Evolutionary conservation across 306 rosid genomes (phyloP).

Genomic region (Vigna trinervia): DNA sequence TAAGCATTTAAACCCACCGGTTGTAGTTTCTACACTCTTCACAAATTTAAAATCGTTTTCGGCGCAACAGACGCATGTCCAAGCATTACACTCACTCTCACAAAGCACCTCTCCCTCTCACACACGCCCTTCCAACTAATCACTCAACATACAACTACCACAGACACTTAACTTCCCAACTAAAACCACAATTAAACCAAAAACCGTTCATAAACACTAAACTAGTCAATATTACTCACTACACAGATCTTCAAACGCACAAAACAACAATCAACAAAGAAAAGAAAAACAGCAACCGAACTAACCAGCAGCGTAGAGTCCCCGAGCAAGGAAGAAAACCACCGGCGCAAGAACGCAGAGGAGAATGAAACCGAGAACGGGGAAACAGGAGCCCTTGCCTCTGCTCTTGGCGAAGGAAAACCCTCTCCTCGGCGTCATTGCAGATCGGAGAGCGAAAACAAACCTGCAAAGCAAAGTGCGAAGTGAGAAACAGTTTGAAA

Average conservation of each 20-base stretch:
- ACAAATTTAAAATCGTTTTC: not conserved
- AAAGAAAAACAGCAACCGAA: slow-evolving; percentile 9
- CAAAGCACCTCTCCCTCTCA: not conserved
- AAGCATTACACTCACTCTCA: not conserved
- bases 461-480: slow-evolving; percentile 27
- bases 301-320: slow-evolving; percentile 61
- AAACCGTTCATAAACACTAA: slow-evolving; percentile 8
- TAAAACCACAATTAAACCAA: slow-evolving; percentile 3
- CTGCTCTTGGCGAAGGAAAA: slow-evolving; percentile 51
- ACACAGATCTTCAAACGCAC: slow-evolving; percentile 28
- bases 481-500: not conserved
- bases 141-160: slow-evolving; percentile 14
- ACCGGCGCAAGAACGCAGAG: slow-evolving; percentile 63
- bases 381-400: slow-evolving; percentile 61
- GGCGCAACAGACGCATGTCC: not conserved
- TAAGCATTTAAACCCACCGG: not conserved
- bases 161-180: slow-evolving; percentile 3
- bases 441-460: not conserved
- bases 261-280: not conserved
- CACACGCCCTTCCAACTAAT: not conserved
- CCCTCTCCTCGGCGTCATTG: slow-evolving; percentile 52
- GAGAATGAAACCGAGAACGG: slow-evolving; percentile 55
- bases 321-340: slow-evolving; percentile 73
- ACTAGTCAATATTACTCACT: slow-evolving; percentile 5
- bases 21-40: not conserved